Evolutionary conservation across 306 rosid genomes (phyloP).

Genomic region (Gynostemma pentaphyllum): DNA sequence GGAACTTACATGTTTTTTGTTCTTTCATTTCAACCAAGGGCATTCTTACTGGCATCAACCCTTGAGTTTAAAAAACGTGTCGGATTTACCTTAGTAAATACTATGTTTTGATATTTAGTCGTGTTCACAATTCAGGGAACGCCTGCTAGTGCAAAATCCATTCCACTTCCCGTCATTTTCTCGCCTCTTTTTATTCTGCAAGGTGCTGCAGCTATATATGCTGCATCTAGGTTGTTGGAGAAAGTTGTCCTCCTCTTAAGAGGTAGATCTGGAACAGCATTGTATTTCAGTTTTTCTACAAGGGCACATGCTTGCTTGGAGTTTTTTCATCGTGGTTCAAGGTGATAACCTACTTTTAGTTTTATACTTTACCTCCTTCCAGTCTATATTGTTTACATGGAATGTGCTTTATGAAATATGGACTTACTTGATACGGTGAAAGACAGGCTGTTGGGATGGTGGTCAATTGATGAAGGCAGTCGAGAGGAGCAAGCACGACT

Average conservation of each 20-base stretch:
- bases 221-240: constrained; percentile 67
- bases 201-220: constrained; percentile 66
- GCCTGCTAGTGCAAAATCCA: constrained; percentile 45
- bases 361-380: not conserved
- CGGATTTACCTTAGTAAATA: not conserved
- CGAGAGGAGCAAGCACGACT: constrained; percentile 80
- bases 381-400: not conserved
- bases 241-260: constrained; percentile 55
- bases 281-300: constrained; percentile 60
- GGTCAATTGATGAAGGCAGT: constrained; percentile 99
- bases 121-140: constrained; percentile 59
- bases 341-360: constrained; percentile 31
- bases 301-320: constrained; percentile 79
- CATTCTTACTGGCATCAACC: not conserved
- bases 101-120: not conserved
- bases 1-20: not conserved
- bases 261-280: constrained; percentile 57
- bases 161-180: constrained; percentile 67
- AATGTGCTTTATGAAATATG: not conserved
- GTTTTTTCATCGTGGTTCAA: constrained; percentile 90
- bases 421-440: constrained; percentile 5
- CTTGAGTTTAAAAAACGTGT: not conserved
- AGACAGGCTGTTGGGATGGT: constrained; percentile 90
- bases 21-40: constrained; percentile 1
- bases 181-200: constrained; percentile 78